phyloP scores from a whole-genome alignment of 202 grass and related monocot genomes.

The Dendrocalamus latiflorus region DNA sequence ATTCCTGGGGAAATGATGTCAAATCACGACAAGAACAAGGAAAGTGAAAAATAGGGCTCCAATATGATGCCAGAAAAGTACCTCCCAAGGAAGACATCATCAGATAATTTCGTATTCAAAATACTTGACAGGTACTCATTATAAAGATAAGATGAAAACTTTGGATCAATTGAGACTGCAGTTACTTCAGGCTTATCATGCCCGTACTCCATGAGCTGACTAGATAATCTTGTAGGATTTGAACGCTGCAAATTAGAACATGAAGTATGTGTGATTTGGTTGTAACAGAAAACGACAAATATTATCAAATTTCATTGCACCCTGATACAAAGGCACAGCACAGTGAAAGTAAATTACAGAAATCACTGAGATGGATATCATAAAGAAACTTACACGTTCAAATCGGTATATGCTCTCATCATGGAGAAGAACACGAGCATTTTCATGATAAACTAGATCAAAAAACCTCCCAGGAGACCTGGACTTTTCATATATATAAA shows the following conservation, averaged over 20 bases:
- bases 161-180: slow-evolving; percentile 57
- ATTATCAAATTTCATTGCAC: background rate
- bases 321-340: background rate
- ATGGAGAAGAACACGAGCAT: slow-evolving; percentile 56
- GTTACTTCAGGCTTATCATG: slow-evolving; percentile 60
- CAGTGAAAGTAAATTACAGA: background rate
- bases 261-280: background rate
- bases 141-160: slow-evolving; percentile 59
- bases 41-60: background rate
- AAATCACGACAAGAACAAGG: background rate
- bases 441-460: slow-evolving; percentile 79
- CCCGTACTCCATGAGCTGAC: slow-evolving; percentile 67
- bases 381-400: slow-evolving; percentile 49
- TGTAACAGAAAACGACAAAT: background rate
- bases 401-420: slow-evolving; percentile 72
- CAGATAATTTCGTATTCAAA: slow-evolving; percentile 23
- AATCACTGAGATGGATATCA: background rate
- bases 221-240: slow-evolving; percentile 43
- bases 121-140: slow-evolving; percentile 58
- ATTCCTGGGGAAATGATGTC: slow-evolving; percentile 42
- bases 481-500: slow-evolving; percentile 66
- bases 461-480: slow-evolving; percentile 47
- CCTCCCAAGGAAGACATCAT: slow-evolving; percentile 55
- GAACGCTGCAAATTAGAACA: slow-evolving; percentile 40
- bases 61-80: slow-evolving; percentile 10